Evolutionary conservation across 2,329 filamentous ascomycete species (phyloP), one percentile per base, ranked within the genome.

Genomic region (Botrytis byssoidea): DNA sequence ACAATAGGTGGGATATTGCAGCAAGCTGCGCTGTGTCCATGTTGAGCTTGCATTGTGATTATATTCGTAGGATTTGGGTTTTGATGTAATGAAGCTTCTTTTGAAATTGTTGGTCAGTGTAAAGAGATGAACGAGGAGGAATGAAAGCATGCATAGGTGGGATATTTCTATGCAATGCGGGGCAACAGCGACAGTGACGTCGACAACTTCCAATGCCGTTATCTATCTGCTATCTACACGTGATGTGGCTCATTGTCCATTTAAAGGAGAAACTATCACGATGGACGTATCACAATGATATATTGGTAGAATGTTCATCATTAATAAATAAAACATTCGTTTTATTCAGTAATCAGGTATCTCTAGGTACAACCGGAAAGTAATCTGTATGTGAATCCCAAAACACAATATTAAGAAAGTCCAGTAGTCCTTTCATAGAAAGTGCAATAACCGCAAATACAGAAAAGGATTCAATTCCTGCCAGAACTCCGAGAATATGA

Each of bases 1-100:
- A 89, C 82, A 63, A 90, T 85, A 10, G 89, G 88, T 14, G 89
- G 87, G 70, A 89, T 84, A 79, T 87, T 88, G 80, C 87, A 89
- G 84, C 87, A 89, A 78, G 87, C 85, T 80, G 84, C 83, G 79
- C 84, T 87, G 81, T 89, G 87, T 81, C 86, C 87, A 67, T 80
- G 77, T 74, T 76, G 73, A 59, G 78, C 78, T 74, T 71, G 51
- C 59, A 72, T 72, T 55, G 16, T 46, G 20, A 32, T 25, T 42
- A 14, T 35, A 37, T 29, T 22, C 18, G 25, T 37, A 25, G 22
- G 29, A 59, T 2, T 61, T 14, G 29, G 4, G 12, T n/a, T 29
- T 20, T 66, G 16, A 5, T 51, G 8, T 29, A 12, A n/a, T 59
- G n/a, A 32, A 57, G 32, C 8, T 1, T 25, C 9, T 44, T 1